These are phyloP conservation scores for Mycena kentingensis DNA, from an alignment of 768 basidiomycete species.

Conservation along the genomic window DNA sequence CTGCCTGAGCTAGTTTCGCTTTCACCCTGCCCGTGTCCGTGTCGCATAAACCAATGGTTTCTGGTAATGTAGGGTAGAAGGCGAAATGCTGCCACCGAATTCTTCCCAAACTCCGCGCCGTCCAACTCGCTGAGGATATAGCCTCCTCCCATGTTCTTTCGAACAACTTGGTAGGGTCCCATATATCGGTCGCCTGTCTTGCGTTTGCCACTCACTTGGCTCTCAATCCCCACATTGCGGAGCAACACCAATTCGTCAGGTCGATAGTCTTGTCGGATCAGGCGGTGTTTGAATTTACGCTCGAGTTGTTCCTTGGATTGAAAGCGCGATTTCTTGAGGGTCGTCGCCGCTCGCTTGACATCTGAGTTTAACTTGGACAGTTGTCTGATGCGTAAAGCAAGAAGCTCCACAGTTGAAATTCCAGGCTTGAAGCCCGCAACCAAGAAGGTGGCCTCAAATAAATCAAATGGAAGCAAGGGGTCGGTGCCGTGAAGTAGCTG, in stretches of 20 bases:
- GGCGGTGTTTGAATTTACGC: conserved; percentile 10
- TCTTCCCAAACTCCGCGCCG: background rate
- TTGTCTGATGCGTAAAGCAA: conserved; percentile 26
- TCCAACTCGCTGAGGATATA: conserved; percentile 17
- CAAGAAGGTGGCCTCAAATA: conserved; percentile 34
- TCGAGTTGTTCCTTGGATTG: conserved; percentile 28
- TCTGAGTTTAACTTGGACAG: conserved; percentile 23
- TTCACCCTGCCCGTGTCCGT: background rate
- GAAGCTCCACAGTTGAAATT: conserved; percentile 18
- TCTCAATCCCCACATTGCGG: conserved; percentile 24
- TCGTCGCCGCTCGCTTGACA: conserved; percentile 18
- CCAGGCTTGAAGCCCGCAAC: conserved; percentile 14
- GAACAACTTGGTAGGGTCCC: conserved; percentile 27
- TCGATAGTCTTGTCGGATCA: conserved; percentile 17
- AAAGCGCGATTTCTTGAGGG: conserved; percentile 21
- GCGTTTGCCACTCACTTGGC: conserved; percentile 13
- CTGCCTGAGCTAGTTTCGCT: background rate
- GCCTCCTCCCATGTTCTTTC: conserved; percentile 14
- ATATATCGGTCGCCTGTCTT: conserved; percentile 26
- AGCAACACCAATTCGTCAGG: conserved; percentile 27
- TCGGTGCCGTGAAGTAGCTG: conserved; percentile 30
- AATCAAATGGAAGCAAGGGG: conserved; percentile 34
- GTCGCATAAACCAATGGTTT: conserved; percentile 4
- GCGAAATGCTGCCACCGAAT: conserved; percentile 10
- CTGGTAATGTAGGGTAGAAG: conserved; percentile 15